phyloP scores from a whole-genome alignment of 2,329 filamentous ascomycete species.

The Cladosporium sphaerospermum region DNA sequence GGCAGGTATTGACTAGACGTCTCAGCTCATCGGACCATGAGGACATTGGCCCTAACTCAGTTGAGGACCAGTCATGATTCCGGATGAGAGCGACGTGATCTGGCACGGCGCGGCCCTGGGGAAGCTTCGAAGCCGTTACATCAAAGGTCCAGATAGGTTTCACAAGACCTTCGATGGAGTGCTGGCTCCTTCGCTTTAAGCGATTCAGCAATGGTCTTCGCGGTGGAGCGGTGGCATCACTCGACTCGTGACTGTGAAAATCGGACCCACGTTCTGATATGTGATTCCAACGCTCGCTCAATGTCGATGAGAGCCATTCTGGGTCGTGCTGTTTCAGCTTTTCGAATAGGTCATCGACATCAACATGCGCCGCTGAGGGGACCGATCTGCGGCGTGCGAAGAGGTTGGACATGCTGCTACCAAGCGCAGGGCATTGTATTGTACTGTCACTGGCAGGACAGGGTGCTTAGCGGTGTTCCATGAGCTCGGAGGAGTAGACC shows the following conservation, averaged over 20 bases:
- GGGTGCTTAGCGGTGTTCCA: too few species aligned
- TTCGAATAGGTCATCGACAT: slow-evolving; percentile 7
- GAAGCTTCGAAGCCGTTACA: neutral
- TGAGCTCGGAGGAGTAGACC: too few species aligned
- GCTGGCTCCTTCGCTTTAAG: neutral
- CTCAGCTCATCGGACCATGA: slow-evolving; percentile 15
- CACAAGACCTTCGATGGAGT: neutral
- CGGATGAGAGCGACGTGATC: slow-evolving; percentile 13
- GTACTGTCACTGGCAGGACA: too few species aligned
- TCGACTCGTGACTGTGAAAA: neutral
- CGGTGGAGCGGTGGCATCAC: neutral
- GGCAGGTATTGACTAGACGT: slow-evolving; percentile 15
- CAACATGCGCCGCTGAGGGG: neutral
- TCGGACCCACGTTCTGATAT: neutral
- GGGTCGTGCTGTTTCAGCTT: slow-evolving; percentile 12
- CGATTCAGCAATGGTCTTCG: neutral
- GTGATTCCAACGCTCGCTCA: neutral
- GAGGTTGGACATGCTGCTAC: neutral
- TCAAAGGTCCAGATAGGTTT: slow-evolving; percentile 6
- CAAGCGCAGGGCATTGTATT: neutral
- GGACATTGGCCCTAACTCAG: slow-evolving; percentile 15
- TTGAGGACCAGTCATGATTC: slow-evolving; percentile 15
- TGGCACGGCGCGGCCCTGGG: neutral
- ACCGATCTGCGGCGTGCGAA: neutral
- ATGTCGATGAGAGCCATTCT: slow-evolving; percentile 13